Evolutionary conservation across 495 filamentous ascomycete genomes (phyloP), one percentile per base, ranked within the genome.

Genomic region (Penicilliopsis zonata): DNA sequence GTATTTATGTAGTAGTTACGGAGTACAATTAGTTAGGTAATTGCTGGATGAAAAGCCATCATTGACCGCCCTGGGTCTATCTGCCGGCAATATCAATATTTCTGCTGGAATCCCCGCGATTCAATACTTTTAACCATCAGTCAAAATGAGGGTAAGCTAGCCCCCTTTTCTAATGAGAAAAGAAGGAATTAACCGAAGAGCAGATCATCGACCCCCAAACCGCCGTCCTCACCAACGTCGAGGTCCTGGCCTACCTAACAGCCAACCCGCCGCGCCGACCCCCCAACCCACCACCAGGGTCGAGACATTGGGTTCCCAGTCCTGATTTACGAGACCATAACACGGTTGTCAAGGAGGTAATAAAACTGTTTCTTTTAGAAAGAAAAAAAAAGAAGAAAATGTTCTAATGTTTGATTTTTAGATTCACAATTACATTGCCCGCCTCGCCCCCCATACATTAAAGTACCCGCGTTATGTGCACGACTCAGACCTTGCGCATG

Each of bases 161-260:
- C 13, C 47, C 20, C 3, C 0, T 5, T 8, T 22, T 27, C 4
- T 12, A 12, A 27, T 27, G 25, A 5, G 5, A 9, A 27, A n/a
- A n/a, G n/a, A n/a, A n/a, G n/a, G n/a, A n/a, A n/a, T 41, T 48
- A 47, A 52, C 17, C 13, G 33, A 25, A 23, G 8, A 15, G 5
- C 15, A 80, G 69, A 69, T 81, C 29, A 55, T 80, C 34, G 73
- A 77, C 49, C 63, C 73, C 19, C 70, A 76, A 58, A 65, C 66
- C 29, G 72, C 72, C 13, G 63, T 61, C 30, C 64, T 80, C 51
- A 74, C 74, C 42, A 79, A 79, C 47, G 59, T 73, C 37, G 76
- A 81, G 53, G 76, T 81, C 36, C 63, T 71, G 19, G 48, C 63
- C 13, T 74, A 78, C 47, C 45, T 81, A 31, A 57, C 50, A 0